phyloP scores from a whole-genome alignment of 2,329 filamentous ascomycete species.

The Huntiella abstrusa region DNA sequence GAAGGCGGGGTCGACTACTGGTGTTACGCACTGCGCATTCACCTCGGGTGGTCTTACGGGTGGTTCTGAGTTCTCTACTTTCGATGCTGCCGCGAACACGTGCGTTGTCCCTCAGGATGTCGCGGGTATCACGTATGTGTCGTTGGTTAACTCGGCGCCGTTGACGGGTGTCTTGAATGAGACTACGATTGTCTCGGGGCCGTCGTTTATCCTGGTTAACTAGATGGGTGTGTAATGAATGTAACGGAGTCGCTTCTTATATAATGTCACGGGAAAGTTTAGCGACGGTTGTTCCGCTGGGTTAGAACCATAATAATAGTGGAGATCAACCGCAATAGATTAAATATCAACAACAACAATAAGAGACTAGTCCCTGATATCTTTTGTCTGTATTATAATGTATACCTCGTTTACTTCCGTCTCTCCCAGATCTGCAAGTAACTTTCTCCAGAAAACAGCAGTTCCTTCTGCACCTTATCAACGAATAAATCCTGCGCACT shows the following conservation, averaged over 20 bases:
- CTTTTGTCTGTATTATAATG: neutral
- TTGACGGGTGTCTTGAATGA: conserved; percentile 35
- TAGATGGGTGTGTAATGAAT: conserved; percentile 16
- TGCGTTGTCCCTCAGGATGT: conserved; percentile 45
- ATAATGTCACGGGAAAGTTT: no score
- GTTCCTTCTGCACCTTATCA: conserved; percentile 70
- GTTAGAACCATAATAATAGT: no score
- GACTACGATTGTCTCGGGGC: conserved; percentile 46
- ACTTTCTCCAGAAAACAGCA: conserved; percentile 80
- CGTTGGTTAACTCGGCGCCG: conserved; percentile 37
- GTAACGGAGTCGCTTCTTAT: neutral
- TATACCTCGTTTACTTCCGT: conserved; percentile 30
- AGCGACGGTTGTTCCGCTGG: no score
- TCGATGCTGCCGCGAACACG: conserved; percentile 29
- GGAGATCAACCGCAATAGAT: no score
- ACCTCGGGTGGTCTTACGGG: conserved; percentile 39
- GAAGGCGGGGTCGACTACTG: conserved; percentile 28
- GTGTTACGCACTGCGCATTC: conserved; percentile 45
- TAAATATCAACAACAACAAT: no score
- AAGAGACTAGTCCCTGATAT: neutral
- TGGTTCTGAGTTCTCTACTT: conserved; percentile 39
- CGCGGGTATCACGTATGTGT: conserved; percentile 47
- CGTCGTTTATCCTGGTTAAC: conserved; percentile 36
- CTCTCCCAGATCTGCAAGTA: conserved; percentile 96
- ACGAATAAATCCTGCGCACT: conserved; percentile 90